A percentile compares a stretch with the other conserved stretches of the same genome.
Evolutionary conservation across 345 rosid species (phyloP).

Genomic region (Citrus medica): DNA sequence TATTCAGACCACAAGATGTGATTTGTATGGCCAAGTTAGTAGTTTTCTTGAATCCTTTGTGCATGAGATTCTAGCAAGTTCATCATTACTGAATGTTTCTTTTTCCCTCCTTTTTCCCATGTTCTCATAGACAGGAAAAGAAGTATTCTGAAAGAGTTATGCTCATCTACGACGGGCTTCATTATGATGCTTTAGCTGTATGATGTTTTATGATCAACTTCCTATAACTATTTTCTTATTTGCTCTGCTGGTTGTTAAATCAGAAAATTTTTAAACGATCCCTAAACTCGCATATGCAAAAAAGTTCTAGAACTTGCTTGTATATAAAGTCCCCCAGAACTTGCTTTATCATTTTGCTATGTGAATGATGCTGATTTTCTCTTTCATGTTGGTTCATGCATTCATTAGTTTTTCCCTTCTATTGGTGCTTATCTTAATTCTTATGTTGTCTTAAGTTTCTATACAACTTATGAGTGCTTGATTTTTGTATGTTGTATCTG

Average conservation of each 20-base stretch:
- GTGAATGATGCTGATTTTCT: neutral
- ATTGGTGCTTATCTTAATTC: neutral
- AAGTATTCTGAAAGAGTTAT: constrained; percentile 71
- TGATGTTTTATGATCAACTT: constrained; percentile 22
- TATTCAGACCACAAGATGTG: constrained; percentile 77
- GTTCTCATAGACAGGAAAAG: constrained; percentile 47
- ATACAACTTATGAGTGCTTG: neutral
- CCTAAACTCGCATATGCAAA: neutral
- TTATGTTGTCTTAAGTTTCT: neutral
- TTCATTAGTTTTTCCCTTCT: neutral
- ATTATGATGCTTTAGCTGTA: constrained; percentile 95
- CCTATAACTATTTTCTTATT: neutral
- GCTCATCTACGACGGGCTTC: constrained; percentile 95
- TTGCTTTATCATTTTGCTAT: too few species aligned
- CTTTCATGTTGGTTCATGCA: neutral
- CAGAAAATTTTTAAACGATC: neutral
- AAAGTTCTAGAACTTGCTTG: neutral
- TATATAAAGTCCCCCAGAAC: neutral
- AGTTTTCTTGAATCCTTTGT: neutral
- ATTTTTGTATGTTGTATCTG: neutral
- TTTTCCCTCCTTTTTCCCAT: neutral
- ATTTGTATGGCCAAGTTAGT: constrained; percentile 91
- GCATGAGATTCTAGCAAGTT: neutral
- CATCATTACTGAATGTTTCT: neutral
- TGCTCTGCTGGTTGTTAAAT: neutral